A percentile compares a stretch with the other conserved stretches of the same genome.
Evolutionary conservation across 2,329 filamentous ascomycete species (phyloP).

Genomic region (Aspergillus caelatus): DNA sequence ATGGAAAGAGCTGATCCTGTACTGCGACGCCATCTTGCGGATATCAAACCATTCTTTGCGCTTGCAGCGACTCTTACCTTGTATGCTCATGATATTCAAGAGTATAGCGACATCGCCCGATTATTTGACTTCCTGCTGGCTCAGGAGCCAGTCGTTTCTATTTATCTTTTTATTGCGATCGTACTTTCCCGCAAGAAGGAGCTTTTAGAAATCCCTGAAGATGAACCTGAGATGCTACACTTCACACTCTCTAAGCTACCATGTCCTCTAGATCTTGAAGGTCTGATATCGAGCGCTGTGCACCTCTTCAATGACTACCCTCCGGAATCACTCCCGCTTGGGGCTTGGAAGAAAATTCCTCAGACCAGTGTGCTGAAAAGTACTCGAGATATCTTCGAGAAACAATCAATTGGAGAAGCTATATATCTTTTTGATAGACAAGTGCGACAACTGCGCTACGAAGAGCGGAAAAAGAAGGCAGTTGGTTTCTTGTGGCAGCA

Average conservation of each 20-base stretch:
- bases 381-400: constrained; percentile 58
- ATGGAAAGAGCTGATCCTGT: constrained; percentile 70
- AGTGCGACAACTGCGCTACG: constrained; percentile 68
- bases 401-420: constrained; percentile 68
- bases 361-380: constrained; percentile 82
- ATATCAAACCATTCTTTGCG: constrained; percentile 86
- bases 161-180: constrained; percentile 92
- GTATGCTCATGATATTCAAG: constrained; percentile 94
- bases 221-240: constrained; percentile 92
- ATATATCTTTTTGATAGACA: constrained; percentile 70
- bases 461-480: constrained; percentile 60
- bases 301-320: constrained; percentile 67
- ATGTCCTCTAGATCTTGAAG: constrained; percentile 76
- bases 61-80: constrained; percentile 91
- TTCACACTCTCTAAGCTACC: constrained; percentile 86
- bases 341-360: constrained; percentile 73
- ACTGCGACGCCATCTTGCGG: constrained; percentile 74
- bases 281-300: constrained; percentile 68
- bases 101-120: constrained; percentile 83
- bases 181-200: constrained; percentile 78
- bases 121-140: constrained; percentile 92
- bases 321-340: constrained; percentile 66
- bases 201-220: constrained; percentile 77
- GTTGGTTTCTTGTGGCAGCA: constrained; percentile 63
- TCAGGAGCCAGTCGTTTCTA: constrained; percentile 79